phyloP scores from a whole-genome alignment of 192 early-diverging fungal genomes.

The Rhizophagus prolifer region DNA sequence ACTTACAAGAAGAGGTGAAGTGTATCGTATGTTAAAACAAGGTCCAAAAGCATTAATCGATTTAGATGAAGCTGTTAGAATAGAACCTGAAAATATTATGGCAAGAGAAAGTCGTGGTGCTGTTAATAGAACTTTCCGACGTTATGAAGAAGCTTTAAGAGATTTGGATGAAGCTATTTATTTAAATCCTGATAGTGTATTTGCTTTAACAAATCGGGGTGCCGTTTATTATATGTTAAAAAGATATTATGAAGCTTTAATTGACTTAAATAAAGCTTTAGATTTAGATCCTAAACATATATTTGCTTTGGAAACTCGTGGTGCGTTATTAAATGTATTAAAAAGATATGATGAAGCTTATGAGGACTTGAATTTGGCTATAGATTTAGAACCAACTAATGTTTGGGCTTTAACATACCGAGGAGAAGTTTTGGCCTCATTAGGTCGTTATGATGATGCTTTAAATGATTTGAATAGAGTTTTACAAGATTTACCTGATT shows the following conservation, averaged over 20 bases:
- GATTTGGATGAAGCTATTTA: slow-evolving; percentile 26
- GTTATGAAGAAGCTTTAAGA: slow-evolving; percentile 23
- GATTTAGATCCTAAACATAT: neutral
- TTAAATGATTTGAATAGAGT: slow-evolving; percentile 22
- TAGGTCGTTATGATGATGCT: slow-evolving; percentile 8
- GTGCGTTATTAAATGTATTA: neutral
- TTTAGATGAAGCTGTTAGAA: slow-evolving; percentile 20
- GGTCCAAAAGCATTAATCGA: slow-evolving; percentile 1
- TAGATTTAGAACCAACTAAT: slow-evolving; percentile 5
- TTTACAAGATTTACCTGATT: slow-evolving; percentile 4
- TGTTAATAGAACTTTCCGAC: slow-evolving; percentile 10
- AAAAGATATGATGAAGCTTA: neutral
- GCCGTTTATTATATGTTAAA: slow-evolving; percentile 14
- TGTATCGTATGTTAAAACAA: slow-evolving; percentile 4
- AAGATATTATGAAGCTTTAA: slow-evolving; percentile 17
- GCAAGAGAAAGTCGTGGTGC: slow-evolving; percentile 16
- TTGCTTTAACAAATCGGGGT: slow-evolving; percentile 23
- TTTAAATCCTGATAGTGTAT: slow-evolving; percentile 12
- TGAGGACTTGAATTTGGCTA: slow-evolving; percentile 3
- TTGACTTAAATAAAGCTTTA: slow-evolving; percentile 9
- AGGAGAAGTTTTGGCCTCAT: slow-evolving; percentile 2
- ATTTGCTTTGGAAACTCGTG: slow-evolving; percentile 15
- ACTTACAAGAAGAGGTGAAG: neutral
- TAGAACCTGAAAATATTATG: slow-evolving; percentile 18
- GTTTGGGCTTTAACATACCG: slow-evolving; percentile 9